Percentiles rank a stretch among this genome's conserved stretches.
phyloP scores from a whole-genome alignment of 805 yeast species.

The Metschnikowia continentalis region DNA sequence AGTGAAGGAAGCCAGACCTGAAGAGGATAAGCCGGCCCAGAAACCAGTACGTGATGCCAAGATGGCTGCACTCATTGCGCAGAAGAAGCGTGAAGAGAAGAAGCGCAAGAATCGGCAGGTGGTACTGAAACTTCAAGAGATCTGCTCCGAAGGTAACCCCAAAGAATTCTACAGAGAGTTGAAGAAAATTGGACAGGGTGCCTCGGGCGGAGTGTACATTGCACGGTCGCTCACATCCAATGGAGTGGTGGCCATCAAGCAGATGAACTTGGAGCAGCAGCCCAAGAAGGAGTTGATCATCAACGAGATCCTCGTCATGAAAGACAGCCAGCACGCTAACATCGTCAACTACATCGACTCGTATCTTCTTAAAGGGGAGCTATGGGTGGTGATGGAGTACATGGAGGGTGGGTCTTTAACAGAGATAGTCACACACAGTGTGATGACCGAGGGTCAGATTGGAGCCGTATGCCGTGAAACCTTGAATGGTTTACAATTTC shows the following conservation, averaged over 20 bases:
- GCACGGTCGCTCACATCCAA: slow-evolving; percentile 53
- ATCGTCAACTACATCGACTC: slow-evolving; percentile 20
- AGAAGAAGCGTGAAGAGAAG: slow-evolving; percentile 75
- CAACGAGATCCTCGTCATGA: slow-evolving; percentile 21
- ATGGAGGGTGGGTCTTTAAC: slow-evolving; percentile 99
- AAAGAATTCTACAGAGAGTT: slow-evolving; percentile 60
- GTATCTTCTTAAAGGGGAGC: slow-evolving; percentile 58
- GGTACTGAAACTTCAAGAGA: slow-evolving; percentile 62
- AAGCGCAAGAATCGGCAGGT: slow-evolving; percentile 68
- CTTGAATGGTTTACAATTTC: slow-evolving; percentile 74
- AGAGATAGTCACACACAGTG: slow-evolving; percentile 87
- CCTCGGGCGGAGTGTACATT: slow-evolving; percentile 94
- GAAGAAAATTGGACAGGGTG: slow-evolving; percentile 94
- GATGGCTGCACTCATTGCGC: slow-evolving; percentile 53
- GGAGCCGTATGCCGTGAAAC: slow-evolving; percentile 95
- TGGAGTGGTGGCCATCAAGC: slow-evolving; percentile 79
- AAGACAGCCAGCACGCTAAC: slow-evolving; percentile 19
- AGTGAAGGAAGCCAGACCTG: slow-evolving; percentile 9
- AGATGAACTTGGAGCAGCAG: slow-evolving; percentile 91
- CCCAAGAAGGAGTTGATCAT: slow-evolving; percentile 94
- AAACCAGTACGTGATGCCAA: slow-evolving; percentile 46
- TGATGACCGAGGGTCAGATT: slow-evolving; percentile 90
- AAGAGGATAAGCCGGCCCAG: slow-evolving; percentile 10
- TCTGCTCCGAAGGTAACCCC: slow-evolving; percentile 87
- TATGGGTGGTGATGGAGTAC: slow-evolving; percentile 98